Conservation (phyloP, 805 yeast species). For the Monosporozyma unispora region DNA sequence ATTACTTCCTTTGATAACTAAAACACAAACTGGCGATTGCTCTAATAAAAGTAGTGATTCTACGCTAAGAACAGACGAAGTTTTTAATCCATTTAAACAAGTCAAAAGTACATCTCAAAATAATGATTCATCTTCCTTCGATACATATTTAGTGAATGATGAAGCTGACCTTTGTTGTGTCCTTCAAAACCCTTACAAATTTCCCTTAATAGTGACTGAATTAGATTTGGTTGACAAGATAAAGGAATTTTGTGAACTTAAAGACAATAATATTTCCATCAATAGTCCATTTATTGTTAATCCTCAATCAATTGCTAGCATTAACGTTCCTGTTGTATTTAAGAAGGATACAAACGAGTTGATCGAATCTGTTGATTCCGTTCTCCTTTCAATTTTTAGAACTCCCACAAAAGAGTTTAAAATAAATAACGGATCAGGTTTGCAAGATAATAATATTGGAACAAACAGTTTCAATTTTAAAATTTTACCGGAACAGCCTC, state of each 20-base stretch:
- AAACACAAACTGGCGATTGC: neutral
- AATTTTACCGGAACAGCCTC: conserved; percentile 26
- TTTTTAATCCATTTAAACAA: conserved; percentile 48
- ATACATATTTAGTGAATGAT: conserved; percentile 46
- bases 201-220: conserved; percentile 53
- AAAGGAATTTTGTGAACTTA: conserved; percentile 20
- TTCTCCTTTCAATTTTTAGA: conserved; percentile 20
- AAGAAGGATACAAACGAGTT: conserved; percentile 12
- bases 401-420: conserved; percentile 12
- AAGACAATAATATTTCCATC: conserved; percentile 8
- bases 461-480: conserved; percentile 8
- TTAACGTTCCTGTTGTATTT: conserved; percentile 27
- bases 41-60: conserved; percentile 7
- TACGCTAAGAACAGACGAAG: conserved; percentile 31
- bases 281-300: conserved; percentile 29
- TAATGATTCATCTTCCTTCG: neutral
- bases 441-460: neutral
- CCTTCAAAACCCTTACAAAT: conserved; percentile 73
- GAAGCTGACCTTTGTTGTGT: conserved; percentile 45
- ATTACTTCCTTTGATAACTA: neutral
- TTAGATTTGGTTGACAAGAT: conserved; percentile 33
- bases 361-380: conserved; percentile 8
- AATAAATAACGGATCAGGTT: no score
- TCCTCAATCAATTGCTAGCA: conserved; percentile 31
- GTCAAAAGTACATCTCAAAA: conserved; percentile 11